phyloP scores from a whole-genome alignment of 106 monocot genomes.

The Acorus gramineus region DNA sequence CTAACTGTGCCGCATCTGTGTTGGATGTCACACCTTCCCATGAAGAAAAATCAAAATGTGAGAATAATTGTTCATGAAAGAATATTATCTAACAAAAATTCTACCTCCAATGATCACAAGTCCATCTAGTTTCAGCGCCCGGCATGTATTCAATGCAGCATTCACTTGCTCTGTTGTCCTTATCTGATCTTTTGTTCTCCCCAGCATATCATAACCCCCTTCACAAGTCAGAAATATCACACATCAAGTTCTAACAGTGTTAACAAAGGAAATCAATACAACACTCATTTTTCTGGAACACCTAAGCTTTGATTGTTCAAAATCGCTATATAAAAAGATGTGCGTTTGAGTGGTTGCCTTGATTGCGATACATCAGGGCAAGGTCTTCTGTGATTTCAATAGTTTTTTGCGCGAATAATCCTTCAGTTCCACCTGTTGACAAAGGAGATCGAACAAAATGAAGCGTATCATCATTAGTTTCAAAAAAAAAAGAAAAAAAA shows the following conservation, averaged over 20 bases:
- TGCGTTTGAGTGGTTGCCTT: conserved; percentile 16
- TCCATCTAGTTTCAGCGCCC: conserved; percentile 27
- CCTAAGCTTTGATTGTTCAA: too few species aligned
- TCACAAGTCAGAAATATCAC: background rate
- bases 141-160: conserved; percentile 36
- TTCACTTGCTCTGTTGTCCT: conserved; percentile 43
- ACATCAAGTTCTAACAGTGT: too few species aligned
- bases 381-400: conserved; percentile 37
- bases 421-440: conserved; percentile 48
- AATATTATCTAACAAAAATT: background rate
- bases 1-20: conserved; percentile 57
- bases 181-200: conserved; percentile 46
- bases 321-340: too few species aligned
- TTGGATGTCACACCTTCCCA: conserved; percentile 42
- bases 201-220: conserved; percentile 51
- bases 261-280: background rate
- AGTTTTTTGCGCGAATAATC: conserved; percentile 34
- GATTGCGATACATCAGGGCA: conserved; percentile 25
- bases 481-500: too few species aligned
- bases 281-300: background rate
- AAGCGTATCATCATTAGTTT: too few species aligned
- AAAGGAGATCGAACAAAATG: background rate
- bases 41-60: background rate
- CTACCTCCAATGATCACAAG: conserved; percentile 54
- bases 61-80: background rate